Conservation (phyloP, 352 stramenopile species). For the Globisporangium nunn region DNA sequence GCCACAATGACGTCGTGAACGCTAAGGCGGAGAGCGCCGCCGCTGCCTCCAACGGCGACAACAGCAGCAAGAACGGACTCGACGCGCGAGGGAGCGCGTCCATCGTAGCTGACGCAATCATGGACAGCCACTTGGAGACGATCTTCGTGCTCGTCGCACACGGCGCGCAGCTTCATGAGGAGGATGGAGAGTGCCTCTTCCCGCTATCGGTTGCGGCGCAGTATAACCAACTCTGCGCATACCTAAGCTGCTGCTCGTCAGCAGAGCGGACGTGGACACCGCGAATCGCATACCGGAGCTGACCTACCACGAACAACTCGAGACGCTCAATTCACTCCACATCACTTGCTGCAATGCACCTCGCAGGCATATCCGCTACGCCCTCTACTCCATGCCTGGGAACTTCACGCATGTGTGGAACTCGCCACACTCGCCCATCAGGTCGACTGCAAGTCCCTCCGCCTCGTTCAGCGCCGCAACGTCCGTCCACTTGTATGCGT, state of each 20-base stretch:
- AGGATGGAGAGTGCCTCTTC: no score
- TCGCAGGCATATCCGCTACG: neutral
- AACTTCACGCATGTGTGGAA: constrained; percentile 88
- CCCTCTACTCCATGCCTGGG: constrained; percentile 32
- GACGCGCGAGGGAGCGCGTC: neutral
- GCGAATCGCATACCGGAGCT: no score
- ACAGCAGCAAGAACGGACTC: no score
- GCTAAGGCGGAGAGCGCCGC: no score
- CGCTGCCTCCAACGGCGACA: no score
- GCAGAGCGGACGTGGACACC: no score
- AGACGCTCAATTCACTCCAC: no score
- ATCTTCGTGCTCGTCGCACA: constrained; percentile 5
- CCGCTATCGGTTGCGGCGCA: no score
- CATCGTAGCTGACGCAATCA: neutral
- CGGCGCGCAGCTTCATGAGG: neutral
- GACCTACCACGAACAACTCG: no score
- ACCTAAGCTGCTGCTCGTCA: no score
- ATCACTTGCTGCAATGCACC: no score
- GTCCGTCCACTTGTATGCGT: constrained; percentile 30
- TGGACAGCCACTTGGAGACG: constrained; percentile 1
- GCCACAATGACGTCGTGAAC: neutral
- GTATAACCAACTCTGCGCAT: no score
- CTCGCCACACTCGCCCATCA: constrained; percentile 87
- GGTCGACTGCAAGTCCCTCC: constrained; percentile 30
- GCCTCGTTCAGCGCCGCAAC: constrained; percentile 23